Percentiles rank a stretch among this genome's conserved stretches.
phyloP scores from a whole-genome alignment of 495 filamentous ascomycete genomes.

The Daldinia grandis region DNA sequence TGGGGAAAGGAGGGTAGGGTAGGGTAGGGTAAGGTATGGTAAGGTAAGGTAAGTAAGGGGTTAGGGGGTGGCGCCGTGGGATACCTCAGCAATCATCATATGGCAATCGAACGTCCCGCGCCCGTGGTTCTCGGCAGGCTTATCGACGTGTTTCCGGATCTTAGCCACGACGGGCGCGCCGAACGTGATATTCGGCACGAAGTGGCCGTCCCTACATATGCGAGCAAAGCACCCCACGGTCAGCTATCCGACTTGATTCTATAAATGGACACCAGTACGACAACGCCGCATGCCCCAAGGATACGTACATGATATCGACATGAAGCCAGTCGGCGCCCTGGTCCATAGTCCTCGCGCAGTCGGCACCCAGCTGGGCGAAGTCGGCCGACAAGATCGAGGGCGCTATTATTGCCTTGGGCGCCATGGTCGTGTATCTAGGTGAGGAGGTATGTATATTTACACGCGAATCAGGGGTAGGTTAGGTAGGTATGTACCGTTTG shows the following conservation, averaged over 20 bases:
- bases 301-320: slow-evolving; percentile 81
- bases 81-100: slow-evolving; percentile 99
- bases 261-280: not conserved
- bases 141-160: slow-evolving; percentile 83
- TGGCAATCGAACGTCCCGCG: slow-evolving; percentile 98
- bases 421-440: slow-evolving; percentile 61
- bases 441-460: not conserved
- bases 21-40: no score
- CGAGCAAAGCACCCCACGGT: not conserved
- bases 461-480: slow-evolving; percentile 1
- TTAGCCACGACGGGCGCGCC: slow-evolving; percentile 92
- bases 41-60: not conserved
- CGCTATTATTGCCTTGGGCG: slow-evolving; percentile 90
- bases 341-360: slow-evolving; percentile 82
- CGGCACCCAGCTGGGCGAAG: slow-evolving; percentile 85
- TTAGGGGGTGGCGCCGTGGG: not conserved
- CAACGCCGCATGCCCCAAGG: not conserved
- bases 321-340: slow-evolving; percentile 90
- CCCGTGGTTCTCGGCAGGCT: slow-evolving; percentile 60
- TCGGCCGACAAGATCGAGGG: slow-evolving; percentile 97
- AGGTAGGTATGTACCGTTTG: no score
- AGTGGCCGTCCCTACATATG: slow-evolving; percentile 78
- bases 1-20: not conserved
- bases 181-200: slow-evolving; percentile 98
- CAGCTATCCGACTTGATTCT: not conserved